These are phyloP conservation scores for Galerina sulciceps DNA, from an alignment of 768 basidiomycete species.

Conservation along the genomic window DNA sequence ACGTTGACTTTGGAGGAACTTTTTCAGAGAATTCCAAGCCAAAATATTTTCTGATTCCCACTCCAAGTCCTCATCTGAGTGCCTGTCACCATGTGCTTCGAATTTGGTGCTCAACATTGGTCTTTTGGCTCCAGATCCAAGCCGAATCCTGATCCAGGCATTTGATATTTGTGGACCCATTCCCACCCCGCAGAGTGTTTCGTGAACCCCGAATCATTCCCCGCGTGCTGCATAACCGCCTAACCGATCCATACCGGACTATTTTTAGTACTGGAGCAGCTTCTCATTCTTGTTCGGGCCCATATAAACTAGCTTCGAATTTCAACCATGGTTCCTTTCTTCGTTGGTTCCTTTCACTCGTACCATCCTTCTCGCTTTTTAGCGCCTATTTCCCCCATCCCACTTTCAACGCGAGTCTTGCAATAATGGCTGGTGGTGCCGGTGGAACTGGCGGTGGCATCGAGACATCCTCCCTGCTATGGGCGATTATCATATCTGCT, in stretches of 20 bases:
- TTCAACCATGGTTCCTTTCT: constrained; percentile 8
- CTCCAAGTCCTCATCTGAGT: neutral
- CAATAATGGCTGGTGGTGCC: constrained; percentile 36
- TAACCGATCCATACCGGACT: neutral
- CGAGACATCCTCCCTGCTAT: constrained; percentile 30
- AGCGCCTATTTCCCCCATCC: constrained; percentile 6
- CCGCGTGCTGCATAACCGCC: constrained; percentile 3
- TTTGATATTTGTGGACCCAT: constrained; percentile 3
- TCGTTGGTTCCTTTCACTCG: constrained; percentile 3
- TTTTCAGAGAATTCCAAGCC: neutral
- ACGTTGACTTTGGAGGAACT: neutral
- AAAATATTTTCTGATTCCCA: neutral
- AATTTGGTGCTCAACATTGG: neutral
- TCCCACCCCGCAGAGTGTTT: constrained; percentile 12
- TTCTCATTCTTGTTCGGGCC: constrained; percentile 1
- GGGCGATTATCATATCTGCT: constrained; percentile 42
- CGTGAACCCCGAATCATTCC: constrained; percentile 8
- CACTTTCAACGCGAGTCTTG: neutral
- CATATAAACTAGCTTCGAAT: constrained; percentile 13
- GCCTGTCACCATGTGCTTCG: neutral
- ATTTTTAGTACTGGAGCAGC: constrained; percentile 7
- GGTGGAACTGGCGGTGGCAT: constrained; percentile 36
- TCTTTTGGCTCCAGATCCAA: neutral
- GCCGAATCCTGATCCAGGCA: neutral
- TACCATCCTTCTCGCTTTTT: constrained; percentile 10